These are phyloP conservation scores for Termitomyces sp. DNA, from an alignment of 768 basidiomycete genomes.

Conservation along the genomic window DNA sequence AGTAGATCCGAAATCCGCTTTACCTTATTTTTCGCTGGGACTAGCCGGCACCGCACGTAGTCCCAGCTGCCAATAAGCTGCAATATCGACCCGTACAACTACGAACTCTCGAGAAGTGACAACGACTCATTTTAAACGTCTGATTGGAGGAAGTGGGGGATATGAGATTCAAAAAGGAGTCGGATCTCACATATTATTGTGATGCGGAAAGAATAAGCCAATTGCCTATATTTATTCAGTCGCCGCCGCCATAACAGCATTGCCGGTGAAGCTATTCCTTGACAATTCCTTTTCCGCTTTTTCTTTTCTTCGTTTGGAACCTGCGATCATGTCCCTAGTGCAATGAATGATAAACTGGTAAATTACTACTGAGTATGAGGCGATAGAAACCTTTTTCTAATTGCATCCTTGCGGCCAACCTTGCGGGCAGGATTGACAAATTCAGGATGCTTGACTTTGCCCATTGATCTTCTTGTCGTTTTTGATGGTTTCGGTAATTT, in stretches of 20 bases:
- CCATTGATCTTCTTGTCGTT: slow-evolving; percentile 80
- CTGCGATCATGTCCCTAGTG: slow-evolving; percentile 72
- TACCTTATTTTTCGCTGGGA: too few relatives aligned
- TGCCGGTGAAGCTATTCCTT: neutral
- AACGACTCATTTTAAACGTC: too few relatives aligned
- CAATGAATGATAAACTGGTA: slow-evolving; percentile 2
- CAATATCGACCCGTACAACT: too few relatives aligned
- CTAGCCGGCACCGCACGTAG: too few relatives aligned
- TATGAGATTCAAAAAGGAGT: too few relatives aligned
- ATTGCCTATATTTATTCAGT: neutral
- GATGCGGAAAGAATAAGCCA: too few relatives aligned
- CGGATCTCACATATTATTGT: too few relatives aligned
- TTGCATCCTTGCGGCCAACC: slow-evolving; percentile 63
- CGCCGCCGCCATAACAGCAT: neutral
- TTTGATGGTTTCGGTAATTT: slow-evolving; percentile 92
- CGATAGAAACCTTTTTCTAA: slow-evolving; percentile 59
- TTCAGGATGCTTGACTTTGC: slow-evolving; percentile 77
- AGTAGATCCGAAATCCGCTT: too few relatives aligned
- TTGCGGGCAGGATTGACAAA: slow-evolving; percentile 64
- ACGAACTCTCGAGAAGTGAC: too few relatives aligned
- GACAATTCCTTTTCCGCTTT: slow-evolving; percentile 21
- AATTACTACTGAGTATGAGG: neutral
- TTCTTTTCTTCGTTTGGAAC: slow-evolving; percentile 61
- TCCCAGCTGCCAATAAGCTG: too few relatives aligned
- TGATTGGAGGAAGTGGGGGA: too few relatives aligned